Evolutionary conservation across 805 yeast genomes (phyloP), one percentile per base, ranked within the genome.

Genomic region (Blastobotrys chiropterorum): DNA sequence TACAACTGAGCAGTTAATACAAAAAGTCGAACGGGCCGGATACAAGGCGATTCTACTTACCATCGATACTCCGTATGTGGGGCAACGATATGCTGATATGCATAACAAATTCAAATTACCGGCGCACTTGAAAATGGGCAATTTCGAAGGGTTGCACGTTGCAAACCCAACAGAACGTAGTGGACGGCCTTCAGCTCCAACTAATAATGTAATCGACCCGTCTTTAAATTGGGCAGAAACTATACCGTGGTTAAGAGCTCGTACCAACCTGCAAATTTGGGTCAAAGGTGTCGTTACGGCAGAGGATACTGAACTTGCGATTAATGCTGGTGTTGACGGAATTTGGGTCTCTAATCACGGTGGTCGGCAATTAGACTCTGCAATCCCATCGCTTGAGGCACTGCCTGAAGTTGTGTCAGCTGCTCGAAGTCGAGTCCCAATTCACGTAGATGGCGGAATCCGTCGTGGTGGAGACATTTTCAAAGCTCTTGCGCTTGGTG

Each of bases 281-380:
- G 70, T 75, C 55, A 85, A 85, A 62, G 90, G 90, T 2, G 70
- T 85, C 13, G 85, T 82, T 63, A 71, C 84, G 5, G 80, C 78
- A 11, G 88, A 82, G 55, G 90, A 85, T 62, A 78, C 83, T 2
- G 47, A 44, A 34, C 38, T 22, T 13, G 47, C 47, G 11, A 76
- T 78, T 3, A 77, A 78, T 49, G 68, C 76, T 50, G 87, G 86
- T 0, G 77, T 81, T 38, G 78, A 78, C 48, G 90, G 87, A 6
- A 78, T 82, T 19, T 75, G 83, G 49, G 71, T 85, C 7, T 82
- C 89, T 14, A 85, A 85, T 61, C 89, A 85, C 64, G 90, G 90
- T 20, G 90, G 90, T 7, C 71, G 90, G 51, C 89, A 84, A 62
- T 70, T 85, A 44, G 90, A 85, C 58, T 79, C 75, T 41, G 73